Base-by-base conservation (phyloP, 495 filamentous ascomycete genomes). In the Annulohypoxylon moriforme region DNA sequence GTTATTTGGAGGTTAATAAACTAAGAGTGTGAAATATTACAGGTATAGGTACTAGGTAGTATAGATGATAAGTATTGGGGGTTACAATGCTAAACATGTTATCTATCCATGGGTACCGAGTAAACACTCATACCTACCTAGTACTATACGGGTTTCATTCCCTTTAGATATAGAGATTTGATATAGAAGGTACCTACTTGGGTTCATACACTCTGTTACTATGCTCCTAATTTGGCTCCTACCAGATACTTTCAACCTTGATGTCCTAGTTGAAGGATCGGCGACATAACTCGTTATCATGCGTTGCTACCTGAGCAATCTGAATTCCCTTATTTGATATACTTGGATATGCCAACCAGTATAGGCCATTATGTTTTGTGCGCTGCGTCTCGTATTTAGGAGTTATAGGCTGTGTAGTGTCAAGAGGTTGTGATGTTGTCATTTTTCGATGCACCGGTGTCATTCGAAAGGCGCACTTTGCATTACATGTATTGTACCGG, bases 241-340 rank as follows among this genome's bases (percentile, higher is more conserved):
- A 14, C 1, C n/a, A 40, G 14, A 14, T 27, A n/a, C 55, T 58
- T 22, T 58, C 18, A 58, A 58, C 55, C 33, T 58, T 58, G 55
- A 58, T 40, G 55, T 58, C 55, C 10, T 16, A 38, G 20, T 58
- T 40, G 20, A 40, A 34, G 8, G n/a, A 16, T 8, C 3, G 16
- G 31, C n/a, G 1, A 55, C 31, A 16, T 9, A 25, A 36, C 36
- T 13, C 18, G 11, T 49, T 62, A 6, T 4, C 29, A 56, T 62
- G 58, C 66, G 49, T 62, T 62, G 49, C 25, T 68, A 68, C 57
- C 66, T 56, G 31, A 62, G 42, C 58, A 14, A 18, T 25, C 2
- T 8, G 56, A 18, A 20, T 29, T 33, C 11, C 47, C 7, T 36
- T 52, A n/a, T 42, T 29, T 34, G 2, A 29, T 9, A 16, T 61